A percentile compares a stretch with the other conserved stretches of the same genome.
phyloP scores from a whole-genome alignment of 78 protist genomes.

The Cavenderia fasciculata region DNA sequence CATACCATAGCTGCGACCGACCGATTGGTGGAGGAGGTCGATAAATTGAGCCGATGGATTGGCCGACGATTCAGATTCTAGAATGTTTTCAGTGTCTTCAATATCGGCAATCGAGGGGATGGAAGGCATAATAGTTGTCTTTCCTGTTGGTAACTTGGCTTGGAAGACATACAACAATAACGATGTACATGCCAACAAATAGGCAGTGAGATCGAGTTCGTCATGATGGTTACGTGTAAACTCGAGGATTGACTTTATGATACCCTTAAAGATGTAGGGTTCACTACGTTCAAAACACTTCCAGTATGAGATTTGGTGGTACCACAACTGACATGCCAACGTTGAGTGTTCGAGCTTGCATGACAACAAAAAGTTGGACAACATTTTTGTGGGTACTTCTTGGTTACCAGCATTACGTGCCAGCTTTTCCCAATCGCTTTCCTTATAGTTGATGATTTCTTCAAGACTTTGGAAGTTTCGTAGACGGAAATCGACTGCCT shows the following conservation, averaged over 20 bases:
- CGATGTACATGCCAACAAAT: slow-evolving; percentile 41
- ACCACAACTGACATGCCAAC: slow-evolving; percentile 66
- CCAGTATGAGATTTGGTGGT: slow-evolving; percentile 63
- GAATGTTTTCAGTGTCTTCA: background rate
- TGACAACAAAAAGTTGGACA: slow-evolving; percentile 20
- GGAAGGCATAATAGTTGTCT: background rate
- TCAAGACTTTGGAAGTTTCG: background rate
- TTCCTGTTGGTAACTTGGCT: background rate
- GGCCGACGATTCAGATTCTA: background rate
- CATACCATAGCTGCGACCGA: slow-evolving; percentile 43
- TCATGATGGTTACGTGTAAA: slow-evolving; percentile 30
- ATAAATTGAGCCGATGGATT: slow-evolving; percentile 3
- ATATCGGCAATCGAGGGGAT: slow-evolving; percentile 21
- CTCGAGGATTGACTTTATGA: slow-evolving; percentile 11
- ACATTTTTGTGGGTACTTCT: slow-evolving; percentile 27
- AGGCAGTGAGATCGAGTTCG: slow-evolving; percentile 28
- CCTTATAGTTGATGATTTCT: slow-evolving; percentile 42
- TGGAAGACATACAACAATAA: slow-evolving; percentile 16
- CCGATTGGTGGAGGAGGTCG: slow-evolving; percentile 15
- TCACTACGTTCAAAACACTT: background rate
- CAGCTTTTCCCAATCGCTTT: slow-evolving; percentile 68
- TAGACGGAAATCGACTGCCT: background rate
- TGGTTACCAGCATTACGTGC: slow-evolving; percentile 52
- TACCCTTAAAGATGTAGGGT: slow-evolving; percentile 26
- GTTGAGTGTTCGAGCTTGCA: slow-evolving; percentile 63